Evolutionary conservation across 2,329 filamentous ascomycete genomes (phyloP).

Genomic region (Beauveria medogensis): DNA sequence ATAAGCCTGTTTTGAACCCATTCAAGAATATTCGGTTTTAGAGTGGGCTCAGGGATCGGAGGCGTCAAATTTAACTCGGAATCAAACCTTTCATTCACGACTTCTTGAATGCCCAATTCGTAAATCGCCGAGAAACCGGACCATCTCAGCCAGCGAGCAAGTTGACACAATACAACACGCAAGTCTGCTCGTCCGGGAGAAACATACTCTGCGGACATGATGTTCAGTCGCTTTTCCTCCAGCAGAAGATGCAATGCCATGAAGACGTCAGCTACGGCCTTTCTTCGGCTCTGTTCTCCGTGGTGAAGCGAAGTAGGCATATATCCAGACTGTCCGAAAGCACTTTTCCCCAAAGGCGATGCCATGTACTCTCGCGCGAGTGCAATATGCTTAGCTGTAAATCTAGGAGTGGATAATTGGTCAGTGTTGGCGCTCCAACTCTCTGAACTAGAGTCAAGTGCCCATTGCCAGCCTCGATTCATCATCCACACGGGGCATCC

Average conservation of each 20-base stretch:
- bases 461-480: conserved; percentile 63
- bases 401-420: conserved; percentile 24
- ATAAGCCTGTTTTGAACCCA: conserved; percentile 45
- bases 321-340: conserved; percentile 48
- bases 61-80: conserved; percentile 26
- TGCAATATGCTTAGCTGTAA: conserved; percentile 44
- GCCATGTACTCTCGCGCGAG: conserved; percentile 59
- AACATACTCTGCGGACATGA: conserved; percentile 38
- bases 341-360: conserved; percentile 48
- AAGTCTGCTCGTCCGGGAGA: conserved; percentile 44
- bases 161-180: conserved; percentile 68
- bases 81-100: conserved; percentile 31
- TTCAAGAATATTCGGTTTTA: conserved; percentile 37
- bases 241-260: conserved; percentile 77
- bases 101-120: conserved; percentile 44
- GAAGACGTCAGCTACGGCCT: conserved; percentile 57
- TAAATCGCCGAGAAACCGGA: conserved; percentile 38
- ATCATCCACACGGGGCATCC: conserved; percentile 51
- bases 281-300: conserved; percentile 49
- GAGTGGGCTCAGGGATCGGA: conserved; percentile 25
- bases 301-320: conserved; percentile 52
- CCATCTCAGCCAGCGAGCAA: conserved; percentile 78
- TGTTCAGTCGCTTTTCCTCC: conserved; percentile 80
- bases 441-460: conserved; percentile 46
- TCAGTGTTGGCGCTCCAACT: conserved; percentile 18